These are phyloP conservation scores for Friedmanniomyces simplex DNA, from an alignment of 495 filamentous ascomycete species.

Conservation along the genomic window DNA sequence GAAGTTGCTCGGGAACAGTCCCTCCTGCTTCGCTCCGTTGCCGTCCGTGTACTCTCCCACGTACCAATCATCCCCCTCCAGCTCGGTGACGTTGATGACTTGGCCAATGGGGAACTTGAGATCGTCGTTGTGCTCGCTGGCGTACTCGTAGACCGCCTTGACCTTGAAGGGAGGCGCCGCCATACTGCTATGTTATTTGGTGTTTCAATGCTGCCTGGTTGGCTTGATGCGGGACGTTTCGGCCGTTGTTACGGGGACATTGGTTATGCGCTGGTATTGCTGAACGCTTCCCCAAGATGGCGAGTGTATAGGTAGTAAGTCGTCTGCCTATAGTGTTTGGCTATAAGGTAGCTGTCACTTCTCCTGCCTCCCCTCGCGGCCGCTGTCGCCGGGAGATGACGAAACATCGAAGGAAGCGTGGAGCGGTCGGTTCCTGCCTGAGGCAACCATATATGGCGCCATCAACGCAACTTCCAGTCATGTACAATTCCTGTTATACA, in stretches of 20 bases:
- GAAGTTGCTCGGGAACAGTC: constrained; percentile 94
- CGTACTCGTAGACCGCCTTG: constrained; percentile 88
- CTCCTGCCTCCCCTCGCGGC: not conserved
- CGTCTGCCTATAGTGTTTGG: not conserved
- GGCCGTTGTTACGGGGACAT: not conserved
- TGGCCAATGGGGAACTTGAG: constrained; percentile 76
- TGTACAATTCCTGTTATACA: too few species aligned
- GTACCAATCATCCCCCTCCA: constrained; percentile 94
- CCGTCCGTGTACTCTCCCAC: constrained; percentile 77
- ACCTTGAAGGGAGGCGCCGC: constrained; percentile 77
- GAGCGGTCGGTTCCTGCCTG: not conserved
- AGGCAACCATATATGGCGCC: not conserved
- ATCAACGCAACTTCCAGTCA: not conserved
- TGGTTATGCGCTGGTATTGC: not conserved
- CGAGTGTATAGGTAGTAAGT: not conserved
- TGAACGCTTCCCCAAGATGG: not conserved
- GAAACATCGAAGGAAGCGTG: not conserved
- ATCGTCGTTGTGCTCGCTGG: constrained; percentile 85
- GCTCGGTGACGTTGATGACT: constrained; percentile 83
- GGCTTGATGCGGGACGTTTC: not conserved
- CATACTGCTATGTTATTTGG: constrained; percentile 40
- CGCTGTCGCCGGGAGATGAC: not conserved
- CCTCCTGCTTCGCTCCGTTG: constrained; percentile 61
- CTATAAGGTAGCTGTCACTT: not conserved
- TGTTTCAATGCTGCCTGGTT: not conserved